Evolutionary conservation across 768 basidiomycete genomes (phyloP).

Genomic region (Russula brevipes): DNA sequence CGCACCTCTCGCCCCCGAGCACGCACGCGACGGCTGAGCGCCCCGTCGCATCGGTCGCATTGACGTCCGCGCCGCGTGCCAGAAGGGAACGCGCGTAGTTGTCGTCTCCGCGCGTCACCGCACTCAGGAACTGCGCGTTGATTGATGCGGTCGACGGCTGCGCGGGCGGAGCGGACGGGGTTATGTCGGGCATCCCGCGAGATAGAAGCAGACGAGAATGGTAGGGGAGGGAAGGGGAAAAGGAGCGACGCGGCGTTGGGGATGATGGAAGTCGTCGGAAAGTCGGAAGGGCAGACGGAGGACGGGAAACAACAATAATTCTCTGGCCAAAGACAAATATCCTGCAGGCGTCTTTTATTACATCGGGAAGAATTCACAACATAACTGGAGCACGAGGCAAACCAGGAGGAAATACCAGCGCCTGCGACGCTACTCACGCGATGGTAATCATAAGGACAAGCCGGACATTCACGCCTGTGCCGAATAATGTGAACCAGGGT

Average conservation of each 20-base stretch:
- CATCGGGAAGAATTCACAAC: slow-evolving; percentile 1
- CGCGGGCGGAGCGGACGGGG: slow-evolving; percentile 4
- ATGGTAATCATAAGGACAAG: background rate
- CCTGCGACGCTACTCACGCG: background rate
- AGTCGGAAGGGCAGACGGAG: slow-evolving; percentile 3
- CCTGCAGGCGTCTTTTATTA: slow-evolving; percentile 15
- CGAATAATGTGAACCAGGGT: background rate
- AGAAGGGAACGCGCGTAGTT: slow-evolving; percentile 50
- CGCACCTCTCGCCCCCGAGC: slow-evolving; percentile 67
- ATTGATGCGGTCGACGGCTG: background rate
- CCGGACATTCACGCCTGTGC: background rate
- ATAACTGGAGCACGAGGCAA: slow-evolving; percentile 12
- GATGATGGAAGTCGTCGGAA: background rate
- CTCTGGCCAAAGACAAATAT: background rate
- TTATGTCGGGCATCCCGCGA: slow-evolving; percentile 8
- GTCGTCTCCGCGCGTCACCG: slow-evolving; percentile 53
- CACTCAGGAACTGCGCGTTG: slow-evolving; percentile 30
- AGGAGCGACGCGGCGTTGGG: background rate
- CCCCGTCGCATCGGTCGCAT: slow-evolving; percentile 55
- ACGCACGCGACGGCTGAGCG: slow-evolving; percentile 63
- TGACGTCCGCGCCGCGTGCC: slow-evolving; percentile 59
- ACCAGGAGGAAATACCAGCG: background rate
- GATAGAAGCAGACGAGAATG: slow-evolving; percentile 5
- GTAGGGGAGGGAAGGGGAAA: background rate
- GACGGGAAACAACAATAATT: background rate